A percentile compares a stretch with the other conserved stretches of the same genome.
Conservation (phyloP, 83 land plant genomes). For the Thuja plicata region DNA sequence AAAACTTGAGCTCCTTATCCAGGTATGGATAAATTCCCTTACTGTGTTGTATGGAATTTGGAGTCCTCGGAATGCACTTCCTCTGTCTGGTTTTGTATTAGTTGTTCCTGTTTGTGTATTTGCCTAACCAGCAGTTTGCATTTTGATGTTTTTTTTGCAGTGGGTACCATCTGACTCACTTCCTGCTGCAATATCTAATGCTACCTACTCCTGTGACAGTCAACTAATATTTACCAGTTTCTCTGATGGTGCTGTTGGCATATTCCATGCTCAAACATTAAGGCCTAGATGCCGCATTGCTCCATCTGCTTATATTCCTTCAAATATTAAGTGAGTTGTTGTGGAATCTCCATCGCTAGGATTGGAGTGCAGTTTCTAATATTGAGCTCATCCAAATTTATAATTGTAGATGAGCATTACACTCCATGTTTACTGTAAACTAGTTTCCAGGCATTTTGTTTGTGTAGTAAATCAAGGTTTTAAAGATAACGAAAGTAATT, state of each 20-base stretch:
- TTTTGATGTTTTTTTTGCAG: constrained; percentile 30
- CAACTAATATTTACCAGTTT: constrained; percentile 59
- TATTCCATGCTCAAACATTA: constrained; percentile 50
- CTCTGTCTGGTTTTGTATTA: background rate
- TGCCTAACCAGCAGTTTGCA: background rate
- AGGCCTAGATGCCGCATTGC: constrained; percentile 51
- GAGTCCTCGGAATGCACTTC: background rate
- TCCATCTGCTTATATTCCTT: constrained; percentile 57
- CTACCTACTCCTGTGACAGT: constrained; percentile 76
- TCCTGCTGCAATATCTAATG: constrained; percentile 54
- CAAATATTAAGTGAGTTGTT: constrained; percentile 33
- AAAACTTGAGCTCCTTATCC: constrained; percentile 61
- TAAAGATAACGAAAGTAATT: background rate
- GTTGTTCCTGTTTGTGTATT: background rate
- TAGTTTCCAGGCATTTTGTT: background rate
- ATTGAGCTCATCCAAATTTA: background rate
- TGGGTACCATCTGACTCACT: constrained; percentile 70
- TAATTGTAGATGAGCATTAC: background rate
- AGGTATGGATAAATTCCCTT: constrained; percentile 38
- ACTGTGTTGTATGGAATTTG: background rate
- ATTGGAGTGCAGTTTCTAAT: background rate
- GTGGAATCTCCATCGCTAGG: background rate
- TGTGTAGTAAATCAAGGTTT: background rate
- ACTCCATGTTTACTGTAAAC: background rate
- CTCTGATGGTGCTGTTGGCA: constrained; percentile 45